Conservation (phyloP, 2,329 filamentous ascomycete species). For the Fragosphaeria purpurea region DNA sequence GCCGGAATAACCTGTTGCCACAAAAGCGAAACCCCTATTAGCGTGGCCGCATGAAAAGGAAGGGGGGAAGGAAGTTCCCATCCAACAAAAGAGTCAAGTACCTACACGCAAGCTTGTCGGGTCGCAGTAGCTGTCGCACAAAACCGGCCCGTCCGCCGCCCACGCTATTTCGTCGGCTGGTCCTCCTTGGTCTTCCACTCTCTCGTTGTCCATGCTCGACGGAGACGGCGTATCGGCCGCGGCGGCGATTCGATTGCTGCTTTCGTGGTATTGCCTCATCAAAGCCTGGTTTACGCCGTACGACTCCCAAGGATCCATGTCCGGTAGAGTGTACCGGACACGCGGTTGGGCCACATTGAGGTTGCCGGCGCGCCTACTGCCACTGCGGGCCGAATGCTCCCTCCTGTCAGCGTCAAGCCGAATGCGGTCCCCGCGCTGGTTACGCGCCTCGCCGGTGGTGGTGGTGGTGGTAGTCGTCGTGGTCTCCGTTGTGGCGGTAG, state of each 20-base stretch:
- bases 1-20: conserved; percentile 57
- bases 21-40: too few species aligned
- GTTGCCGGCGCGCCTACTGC: neutral
- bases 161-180: conserved; percentile 16
- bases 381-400: too few species aligned
- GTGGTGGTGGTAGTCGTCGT: neutral
- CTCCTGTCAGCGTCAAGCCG: too few species aligned
- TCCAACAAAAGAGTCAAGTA: conserved; percentile 2
- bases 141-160: conserved; percentile 25
- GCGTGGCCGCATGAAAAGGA: too few species aligned
- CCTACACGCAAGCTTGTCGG: conserved; percentile 46
- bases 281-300: neutral
- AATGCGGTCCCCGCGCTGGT: neutral
- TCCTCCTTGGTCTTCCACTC: conserved; percentile 23
- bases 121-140: conserved; percentile 44
- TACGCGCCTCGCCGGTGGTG: neutral
- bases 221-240: neutral
- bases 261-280: neutral
- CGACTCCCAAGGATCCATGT: conserved; percentile 14
- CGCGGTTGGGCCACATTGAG: conserved; percentile 12
- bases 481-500: conserved; percentile 3
- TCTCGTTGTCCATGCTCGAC: conserved; percentile 22
- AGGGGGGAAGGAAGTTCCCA: too few species aligned
- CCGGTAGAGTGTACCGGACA: conserved; percentile 1
- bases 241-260: neutral